Conservation (phyloP, 352 stramenopile species). For the Ophiocytium majus region DNA sequence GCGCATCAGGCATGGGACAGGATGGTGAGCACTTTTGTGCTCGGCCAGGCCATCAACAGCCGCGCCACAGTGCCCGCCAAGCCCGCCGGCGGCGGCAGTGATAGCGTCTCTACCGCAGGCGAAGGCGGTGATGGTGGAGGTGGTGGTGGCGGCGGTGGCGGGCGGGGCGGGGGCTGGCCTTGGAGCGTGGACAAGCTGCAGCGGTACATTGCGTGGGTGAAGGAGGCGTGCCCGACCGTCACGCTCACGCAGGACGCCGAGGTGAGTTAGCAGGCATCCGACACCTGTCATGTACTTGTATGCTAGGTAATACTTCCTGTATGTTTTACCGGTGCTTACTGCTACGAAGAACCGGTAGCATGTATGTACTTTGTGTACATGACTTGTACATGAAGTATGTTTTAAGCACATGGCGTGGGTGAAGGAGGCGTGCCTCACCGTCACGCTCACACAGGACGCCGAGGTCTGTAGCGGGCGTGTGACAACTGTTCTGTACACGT, state of each 20-base stretch:
- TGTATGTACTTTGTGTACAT: too few relatives aligned
- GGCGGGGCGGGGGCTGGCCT: slow-evolving; percentile 1
- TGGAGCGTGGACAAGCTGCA: slow-evolving; percentile 54
- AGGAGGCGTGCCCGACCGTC: slow-evolving; percentile 33
- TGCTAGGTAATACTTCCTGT: too few relatives aligned
- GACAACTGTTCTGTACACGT: too few relatives aligned
- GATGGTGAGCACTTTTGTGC: slow-evolving; percentile 87
- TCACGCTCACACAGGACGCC: slow-evolving; percentile 37
- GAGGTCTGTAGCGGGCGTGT: too few relatives aligned
- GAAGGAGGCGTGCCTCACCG: slow-evolving; percentile 37
- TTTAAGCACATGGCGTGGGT: slow-evolving; percentile 54
- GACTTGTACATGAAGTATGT: too few relatives aligned
- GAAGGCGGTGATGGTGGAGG: background rate
- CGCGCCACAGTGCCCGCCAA: background rate
- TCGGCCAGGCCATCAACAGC: slow-evolving; percentile 76
- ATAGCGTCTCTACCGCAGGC: background rate
- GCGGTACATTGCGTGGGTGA: slow-evolving; percentile 56
- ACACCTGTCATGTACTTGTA: too few relatives aligned
- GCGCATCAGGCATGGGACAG: slow-evolving; percentile 83
- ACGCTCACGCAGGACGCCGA: slow-evolving; percentile 41
- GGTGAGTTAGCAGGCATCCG: too few relatives aligned
- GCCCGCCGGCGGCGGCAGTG: background rate
- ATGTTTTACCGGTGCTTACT: too few relatives aligned
- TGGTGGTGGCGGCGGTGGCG: slow-evolving; percentile 9
- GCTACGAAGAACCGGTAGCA: too few relatives aligned